Evolutionary conservation across 1,139 yeast genomes (phyloP).

Genomic region (Hanseniaspora sp.): DNA sequence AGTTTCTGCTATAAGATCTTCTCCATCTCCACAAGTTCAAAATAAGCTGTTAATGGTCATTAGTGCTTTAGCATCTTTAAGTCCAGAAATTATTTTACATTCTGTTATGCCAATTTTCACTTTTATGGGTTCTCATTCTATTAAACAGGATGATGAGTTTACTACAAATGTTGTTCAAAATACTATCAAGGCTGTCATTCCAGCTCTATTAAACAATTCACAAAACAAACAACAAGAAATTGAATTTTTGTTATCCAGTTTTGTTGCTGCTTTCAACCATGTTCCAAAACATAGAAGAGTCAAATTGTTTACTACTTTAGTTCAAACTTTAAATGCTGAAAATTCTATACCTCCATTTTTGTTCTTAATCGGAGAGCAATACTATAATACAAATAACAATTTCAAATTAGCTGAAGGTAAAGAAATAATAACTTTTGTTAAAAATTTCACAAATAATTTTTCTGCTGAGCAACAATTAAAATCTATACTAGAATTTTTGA

Average conservation of each 20-base stretch:
- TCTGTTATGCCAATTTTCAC: conserved; percentile 98
- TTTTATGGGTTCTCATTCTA: conserved; percentile 96
- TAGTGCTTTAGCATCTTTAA: conserved; percentile 74
- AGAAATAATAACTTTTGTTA: conserved; percentile 57
- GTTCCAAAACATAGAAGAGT: conserved; percentile 95
- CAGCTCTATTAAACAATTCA: conserved; percentile 64
- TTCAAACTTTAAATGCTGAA: conserved; percentile 62
- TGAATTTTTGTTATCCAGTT: conserved; percentile 76
- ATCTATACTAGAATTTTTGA: conserved; percentile 47
- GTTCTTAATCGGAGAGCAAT: conserved; percentile 72
- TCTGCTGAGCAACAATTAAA: conserved; percentile 55
- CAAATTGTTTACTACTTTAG: conserved; percentile 64
- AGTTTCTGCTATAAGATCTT: conserved; percentile 79
- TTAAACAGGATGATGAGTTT: conserved; percentile 93
- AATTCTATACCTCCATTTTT: conserved; percentile 60
- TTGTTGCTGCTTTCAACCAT: conserved; percentile 86
- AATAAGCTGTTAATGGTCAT: conserved; percentile 74
- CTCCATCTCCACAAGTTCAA: conserved; percentile 89
- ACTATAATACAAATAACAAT: conserved; percentile 41
- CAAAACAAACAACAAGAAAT: conserved; percentile 47
- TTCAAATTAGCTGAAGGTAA: conserved; percentile 56
- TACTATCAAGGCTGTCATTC: conserved; percentile 80
- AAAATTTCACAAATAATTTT: conserved; percentile 58
- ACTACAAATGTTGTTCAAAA: conserved; percentile 87
- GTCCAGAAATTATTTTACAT: conserved; percentile 85